Base-by-base conservation (phyloP, 1,284 basidiomycete genomes). In the Tilletia horrida region DNA sequence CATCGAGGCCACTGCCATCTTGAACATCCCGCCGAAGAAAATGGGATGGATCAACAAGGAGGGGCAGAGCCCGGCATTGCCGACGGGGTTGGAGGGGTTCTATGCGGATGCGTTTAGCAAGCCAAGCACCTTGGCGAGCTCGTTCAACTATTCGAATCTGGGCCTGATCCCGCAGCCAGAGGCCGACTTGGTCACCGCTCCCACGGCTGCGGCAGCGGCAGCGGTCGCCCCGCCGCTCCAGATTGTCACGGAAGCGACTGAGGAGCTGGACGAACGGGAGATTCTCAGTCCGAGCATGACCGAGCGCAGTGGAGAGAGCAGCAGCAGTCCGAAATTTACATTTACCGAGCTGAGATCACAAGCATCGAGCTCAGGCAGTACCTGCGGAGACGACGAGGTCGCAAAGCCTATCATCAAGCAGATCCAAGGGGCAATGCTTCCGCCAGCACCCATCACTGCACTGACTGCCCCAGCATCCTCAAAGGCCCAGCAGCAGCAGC, bases 131-230 rank as follows among this genome's bases (percentile, higher is more conserved):
- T 21, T 59, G 3, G 16, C 55, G 7, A 29, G 29, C 29, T 31
- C 55, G 29, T 59, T 25, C 55, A 59, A 59, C 16, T 59, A 59
- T n/a, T 31, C 27, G 27, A 59, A 59, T 16, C 55, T 59, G 14
- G 55, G 55, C 9, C 55, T 59, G 27, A 29, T 59, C 29, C 27
- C 31, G 6, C 55, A 59, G 31, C 55, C 55, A 16, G 25, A 18
- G 21, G 55, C 27, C 25, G n/a, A n/a, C n/a, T n/a, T n/a, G n/a
- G 43, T 45, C 43, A n/a, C 43, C 43, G 43, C 43, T n/a, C n/a
- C n/a, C n/a, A n/a, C n/a, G n/a, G n/a, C n/a, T n/a, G n/a, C n/a
- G n/a, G 45, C 45, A 40, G 35, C 35, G 6, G 35, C 35, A 40
- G 35, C 35, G 6, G 35, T 11, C 4, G 35, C 35, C 35, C 6